Conservation (phyloP, 108 stramenopile species). For the Discostella pseudostelligera region DNA sequence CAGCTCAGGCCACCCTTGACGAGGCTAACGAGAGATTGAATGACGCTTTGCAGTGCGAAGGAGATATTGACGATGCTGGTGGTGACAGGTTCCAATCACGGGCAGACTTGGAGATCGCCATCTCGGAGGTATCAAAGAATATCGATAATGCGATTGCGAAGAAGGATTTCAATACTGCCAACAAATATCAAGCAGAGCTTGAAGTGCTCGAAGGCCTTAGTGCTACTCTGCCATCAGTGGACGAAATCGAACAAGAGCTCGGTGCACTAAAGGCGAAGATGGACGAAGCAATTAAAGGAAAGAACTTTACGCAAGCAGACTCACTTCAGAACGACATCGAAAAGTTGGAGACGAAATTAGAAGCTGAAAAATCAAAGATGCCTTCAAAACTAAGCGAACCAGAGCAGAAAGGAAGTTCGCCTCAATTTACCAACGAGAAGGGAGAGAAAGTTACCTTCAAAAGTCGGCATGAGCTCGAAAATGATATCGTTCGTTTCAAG, state of each 20-base stretch:
- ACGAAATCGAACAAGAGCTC: slow-evolving; percentile 61
- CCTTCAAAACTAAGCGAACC: slow-evolving; percentile 7
- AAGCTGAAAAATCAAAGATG: slow-evolving; percentile 48
- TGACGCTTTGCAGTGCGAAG: slow-evolving; percentile 47
- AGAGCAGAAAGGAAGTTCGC: slow-evolving; percentile 3
- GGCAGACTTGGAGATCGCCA: slow-evolving; percentile 67
- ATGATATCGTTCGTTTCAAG: slow-evolving; percentile 45
- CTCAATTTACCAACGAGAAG: slow-evolving; percentile 36
- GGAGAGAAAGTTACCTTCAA: slow-evolving; percentile 54
- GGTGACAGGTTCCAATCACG: slow-evolving; percentile 54
- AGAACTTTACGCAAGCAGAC: slow-evolving; percentile 64
- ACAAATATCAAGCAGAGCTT: slow-evolving; percentile 58
- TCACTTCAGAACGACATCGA: slow-evolving; percentile 62
- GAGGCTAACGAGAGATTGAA: slow-evolving; percentile 52
- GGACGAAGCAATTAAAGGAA: slow-evolving; percentile 58
- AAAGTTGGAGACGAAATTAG: slow-evolving; percentile 50
- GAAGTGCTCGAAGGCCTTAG: slow-evolving; percentile 63
- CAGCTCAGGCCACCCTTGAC: slow-evolving; percentile 57
- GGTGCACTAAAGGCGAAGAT: slow-evolving; percentile 42
- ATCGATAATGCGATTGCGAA: slow-evolving; percentile 60
- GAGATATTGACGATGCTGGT: slow-evolving; percentile 4
- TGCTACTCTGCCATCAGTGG: slow-evolving; percentile 64
- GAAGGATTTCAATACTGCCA: slow-evolving; percentile 62
- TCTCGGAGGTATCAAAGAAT: slow-evolving; percentile 40
- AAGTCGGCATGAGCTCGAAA: slow-evolving; percentile 60